Evolutionary conservation across 1,139 yeast genomes (phyloP), one percentile per base, ranked within the genome.

Genomic region (Hansenula anomala): DNA sequence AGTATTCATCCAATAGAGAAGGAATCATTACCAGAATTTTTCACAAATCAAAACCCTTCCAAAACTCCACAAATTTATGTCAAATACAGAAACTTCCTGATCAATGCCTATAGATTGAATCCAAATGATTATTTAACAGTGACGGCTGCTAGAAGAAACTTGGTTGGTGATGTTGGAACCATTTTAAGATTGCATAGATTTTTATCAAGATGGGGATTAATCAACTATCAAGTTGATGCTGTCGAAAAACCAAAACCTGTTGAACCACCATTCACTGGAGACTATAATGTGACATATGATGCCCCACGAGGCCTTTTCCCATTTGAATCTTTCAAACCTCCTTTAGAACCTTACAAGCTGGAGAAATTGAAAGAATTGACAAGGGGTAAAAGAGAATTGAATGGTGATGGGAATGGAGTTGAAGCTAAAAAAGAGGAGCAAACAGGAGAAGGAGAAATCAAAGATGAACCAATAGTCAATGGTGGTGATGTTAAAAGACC

Each of bases 251-350:
- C 90, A 10, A 77, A 78, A 33, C 74, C 77, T 41, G 69, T 80
- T 26, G 88, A 81, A 48, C 86, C 86, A 36, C 90, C 89, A 11
- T 77, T 69, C 48, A 77, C 90, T 10, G 84, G 85, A 18, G 87
- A 80, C 45, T 81, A 73, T 54, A 72, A 75, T 30, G 78, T 81
- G 3, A 77, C 73, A 42, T 81, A 80, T 52, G 98, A 94, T 61
- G 87, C 96, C 0, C 98, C 98, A 35, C 73, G 96, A 48, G 97
- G 97, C 0, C 66, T 90, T 49, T 90, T 89, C 58, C 98, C 98
- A 19, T 92, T 90, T 62, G 94, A 89, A 56, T 81, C 89, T 17
- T 80, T 76, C 56, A 80, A 78, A 40, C 77, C 78, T 28, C 70
- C 75, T 4, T 76, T 63, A 6, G 66, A 63, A 38, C 54, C 69